Evolutionary conservation across 1,139 yeast genomes (phyloP), one percentile per base, ranked within the genome.

Genomic region (Entelexis paramagnoliae): DNA sequence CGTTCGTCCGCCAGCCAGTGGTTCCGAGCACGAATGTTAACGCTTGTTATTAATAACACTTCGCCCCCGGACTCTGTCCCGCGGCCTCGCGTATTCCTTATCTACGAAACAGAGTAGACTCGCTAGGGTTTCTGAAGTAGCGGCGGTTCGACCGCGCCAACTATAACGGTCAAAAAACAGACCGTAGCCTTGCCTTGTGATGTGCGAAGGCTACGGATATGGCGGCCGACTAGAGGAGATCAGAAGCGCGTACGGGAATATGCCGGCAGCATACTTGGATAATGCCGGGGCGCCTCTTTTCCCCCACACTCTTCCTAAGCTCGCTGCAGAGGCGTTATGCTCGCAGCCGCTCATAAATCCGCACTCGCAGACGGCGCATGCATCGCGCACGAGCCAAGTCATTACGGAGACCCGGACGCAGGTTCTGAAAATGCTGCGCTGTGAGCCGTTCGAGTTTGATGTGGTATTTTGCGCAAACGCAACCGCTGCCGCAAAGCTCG

Each of bases 241-340:
- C 28, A 30, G 63, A 11, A 40, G 26, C 8, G 54, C 55, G 40
- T 61, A 60, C 36, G 54, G 57, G 14, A 42, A 40, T 3, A 46
- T 57, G 29, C 56, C 54, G 10, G 53, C 58, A n/a, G 59, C 60
- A 8, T 72, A 71, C 49, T 60, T 71, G 24, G 75, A 72, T 50
- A 70, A 70, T 57, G 75, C 75, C 7, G 75, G 74, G 1, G 61
- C 70, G 44, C 67, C 74, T 1, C 51, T 69, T 3, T 64, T 64
- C 33, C 63, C 72, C 2, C 59, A 59, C 38, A 55, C 65, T 1
- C 53, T 70, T 9, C 52, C 70, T 11, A 53, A 58, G 22, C 55
- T 53, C 9, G 54, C 63, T 28, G 58, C 64, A 14, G 58, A 59
- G 24, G 53, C 47, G 10, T 50, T 72, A 34, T 48, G 62, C 6